A percentile compares a stretch with the other conserved stretches of the same genome.
Conservation (phyloP, 345 rosid genomes). For the Clausena lansium region DNA sequence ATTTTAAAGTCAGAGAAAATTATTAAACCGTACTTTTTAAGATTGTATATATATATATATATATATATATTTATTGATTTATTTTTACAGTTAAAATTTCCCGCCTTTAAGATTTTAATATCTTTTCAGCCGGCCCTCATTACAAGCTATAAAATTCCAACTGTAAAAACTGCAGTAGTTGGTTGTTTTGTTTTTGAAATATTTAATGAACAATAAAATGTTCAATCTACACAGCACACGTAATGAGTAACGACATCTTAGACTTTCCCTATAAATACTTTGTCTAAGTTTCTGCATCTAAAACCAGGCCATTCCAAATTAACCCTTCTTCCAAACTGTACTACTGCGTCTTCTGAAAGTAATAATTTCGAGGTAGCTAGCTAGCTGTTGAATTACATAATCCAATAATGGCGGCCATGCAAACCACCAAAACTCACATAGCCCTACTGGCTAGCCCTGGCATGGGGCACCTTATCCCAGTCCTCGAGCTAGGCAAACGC, state of each 20-base stretch:
- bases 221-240: background rate
- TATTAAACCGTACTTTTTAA: too few species aligned
- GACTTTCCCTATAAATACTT: background rate
- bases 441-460: slow-evolving; percentile 49
- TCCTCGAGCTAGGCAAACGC: slow-evolving; percentile 40
- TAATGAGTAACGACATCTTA: background rate
- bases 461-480: slow-evolving; percentile 50
- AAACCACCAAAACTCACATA: slow-evolving; percentile 23
- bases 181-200: too few species aligned
- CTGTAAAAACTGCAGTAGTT: too few species aligned
- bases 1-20: too few species aligned
- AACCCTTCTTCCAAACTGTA: background rate
- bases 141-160: background rate
- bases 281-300: background rate
- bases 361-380: background rate
- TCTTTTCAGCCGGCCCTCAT: background rate
- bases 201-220: background rate
- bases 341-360: too few species aligned
- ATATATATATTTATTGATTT: too few species aligned
- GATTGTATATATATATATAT: too few species aligned
- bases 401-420: background rate
- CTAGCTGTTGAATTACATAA: background rate
- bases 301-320: background rate
- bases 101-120: background rate
- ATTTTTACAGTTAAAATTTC: too few species aligned